phyloP scores from a whole-genome alignment of 495 filamentous ascomycete species.

The Penicillium alfredii region DNA sequence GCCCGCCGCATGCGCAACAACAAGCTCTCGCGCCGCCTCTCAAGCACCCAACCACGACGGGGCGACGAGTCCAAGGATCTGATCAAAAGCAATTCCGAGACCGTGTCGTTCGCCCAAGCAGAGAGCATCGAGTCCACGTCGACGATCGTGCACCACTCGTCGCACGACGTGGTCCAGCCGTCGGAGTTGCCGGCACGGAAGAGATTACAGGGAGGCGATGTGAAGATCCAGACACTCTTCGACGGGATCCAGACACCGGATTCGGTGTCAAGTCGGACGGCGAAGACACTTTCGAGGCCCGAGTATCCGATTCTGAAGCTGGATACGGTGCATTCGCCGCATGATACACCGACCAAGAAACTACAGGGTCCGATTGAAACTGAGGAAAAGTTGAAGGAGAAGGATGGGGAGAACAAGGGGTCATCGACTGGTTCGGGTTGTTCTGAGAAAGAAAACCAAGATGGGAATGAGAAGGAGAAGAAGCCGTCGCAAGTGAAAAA shows the following conservation, averaged over 20 bases:
- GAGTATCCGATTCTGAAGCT: slow-evolving; percentile 20
- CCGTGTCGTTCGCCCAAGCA: slow-evolving; percentile 7
- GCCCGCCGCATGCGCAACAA: slow-evolving; percentile 14
- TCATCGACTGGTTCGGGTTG: neutral
- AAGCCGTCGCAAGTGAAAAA: neutral
- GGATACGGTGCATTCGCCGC: slow-evolving; percentile 12
- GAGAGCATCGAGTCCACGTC: slow-evolving; percentile 14
- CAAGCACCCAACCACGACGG: slow-evolving; percentile 10
- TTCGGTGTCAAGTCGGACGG: slow-evolving; percentile 2
- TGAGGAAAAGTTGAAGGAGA: neutral
- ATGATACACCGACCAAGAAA: slow-evolving; percentile 7
- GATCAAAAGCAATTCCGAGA: slow-evolving; percentile 15
- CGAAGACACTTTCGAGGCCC: slow-evolving; percentile 7
- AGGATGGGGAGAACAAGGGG: neutral
- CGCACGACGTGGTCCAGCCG: slow-evolving; percentile 8
- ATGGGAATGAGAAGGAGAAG: too few relatives aligned
- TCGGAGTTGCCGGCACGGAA: slow-evolving; percentile 11
- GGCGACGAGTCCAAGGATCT: slow-evolving; percentile 22
- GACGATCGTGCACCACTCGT: slow-evolving; percentile 11
- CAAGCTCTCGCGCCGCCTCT: slow-evolving; percentile 14
- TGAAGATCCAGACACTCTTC: slow-evolving; percentile 13
- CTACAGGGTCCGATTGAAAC: slow-evolving; percentile 13
- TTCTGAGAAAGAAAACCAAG: neutral
- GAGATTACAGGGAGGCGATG: slow-evolving; percentile 5
- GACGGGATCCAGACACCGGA: slow-evolving; percentile 11